Percentiles rank a stretch among this genome's conserved stretches.
Evolutionary conservation across 1,139 yeast species (phyloP).

Genomic region (Pichia sp.): DNA sequence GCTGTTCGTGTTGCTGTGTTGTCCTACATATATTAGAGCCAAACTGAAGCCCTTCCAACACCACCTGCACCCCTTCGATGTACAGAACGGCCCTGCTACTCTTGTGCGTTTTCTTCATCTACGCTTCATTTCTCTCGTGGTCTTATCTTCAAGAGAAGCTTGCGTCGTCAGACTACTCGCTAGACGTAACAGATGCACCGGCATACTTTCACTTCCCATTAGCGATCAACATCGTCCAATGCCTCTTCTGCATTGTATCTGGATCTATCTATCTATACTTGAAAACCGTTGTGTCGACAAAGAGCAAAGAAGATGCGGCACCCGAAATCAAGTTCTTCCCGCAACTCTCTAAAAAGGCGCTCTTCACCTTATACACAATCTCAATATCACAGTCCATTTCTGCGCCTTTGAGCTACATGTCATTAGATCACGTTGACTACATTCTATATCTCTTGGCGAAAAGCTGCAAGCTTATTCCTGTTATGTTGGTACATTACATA

Average conservation of each 20-base stretch:
- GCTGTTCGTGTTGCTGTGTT: not conserved
- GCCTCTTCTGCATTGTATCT: conserved; percentile 62
- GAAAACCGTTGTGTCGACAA: conserved; percentile 17
- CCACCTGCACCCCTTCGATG: not conserved
- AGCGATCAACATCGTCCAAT: conserved; percentile 69
- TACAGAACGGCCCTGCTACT: conserved; percentile 19
- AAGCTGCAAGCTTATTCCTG: conserved; percentile 90
- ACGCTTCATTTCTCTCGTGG: conserved; percentile 85
- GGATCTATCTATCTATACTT: conserved; percentile 55
- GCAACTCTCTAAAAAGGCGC: conserved; percentile 29
- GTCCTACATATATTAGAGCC: not conserved
- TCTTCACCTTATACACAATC: conserved; percentile 43
- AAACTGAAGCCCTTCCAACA: not conserved
- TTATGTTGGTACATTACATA: conserved; percentile 75
- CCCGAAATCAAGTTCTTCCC: conserved; percentile 28
- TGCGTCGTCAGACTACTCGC: conserved; percentile 72
- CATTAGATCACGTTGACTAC: conserved; percentile 80
- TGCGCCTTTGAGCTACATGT: conserved; percentile 72
- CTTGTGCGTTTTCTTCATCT: conserved; percentile 67
- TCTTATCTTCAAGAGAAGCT: conserved; percentile 86
- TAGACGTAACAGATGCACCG: conserved; percentile 32
- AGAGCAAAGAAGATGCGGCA: not conserved
- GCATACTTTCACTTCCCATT: conserved; percentile 64
- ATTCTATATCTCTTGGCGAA: conserved; percentile 82
- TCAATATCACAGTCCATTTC: conserved; percentile 78